Evolutionary conservation across 108 stramenopile species (phyloP), one percentile per base, ranked within the genome.

Genomic region (Mediolabrus comicus): DNA sequence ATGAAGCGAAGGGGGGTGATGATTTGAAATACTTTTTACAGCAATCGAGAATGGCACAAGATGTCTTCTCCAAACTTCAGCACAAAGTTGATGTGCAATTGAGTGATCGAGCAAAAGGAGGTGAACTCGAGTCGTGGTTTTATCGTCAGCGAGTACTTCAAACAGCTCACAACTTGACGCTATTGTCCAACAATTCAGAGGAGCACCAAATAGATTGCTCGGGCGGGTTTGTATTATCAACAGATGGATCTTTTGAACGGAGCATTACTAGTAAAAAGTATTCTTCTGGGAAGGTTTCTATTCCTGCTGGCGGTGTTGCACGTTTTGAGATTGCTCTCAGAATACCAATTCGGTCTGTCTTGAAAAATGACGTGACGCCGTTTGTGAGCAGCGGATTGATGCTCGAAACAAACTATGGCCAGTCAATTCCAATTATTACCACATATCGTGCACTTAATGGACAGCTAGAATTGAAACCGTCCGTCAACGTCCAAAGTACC

Each of bases 291-390:
- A 73, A 38, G n/a, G 62, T 87, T 36, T 62, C 56, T 53, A 81
- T 94, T 24, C 90, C 92, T 35, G 87, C 92, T 12, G 88, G 88
- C 10, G 88, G 83, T 17, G 67, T 69, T 30, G 87, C 80, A 32
- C 76, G 88, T 27, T 91, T 91, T 43, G 81, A 80, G 24, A 73
- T 94, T 5, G 51, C 60, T 11, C 33, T 91, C 2, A 76, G 75
- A 39, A 75, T 87, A 33, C 90, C 86, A n/a, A 24, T 63, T 17
- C 46, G 46, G 22, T 36, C 22, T 24, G 59, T 59, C 10, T 61
- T 80, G 63, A 75, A 77, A 33, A 71, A 77, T 39, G 89, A 92
- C 53, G 70, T 92, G 14, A 88, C 82, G 27, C 77, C 85, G 34
- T 77, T 92, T 60, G 59, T 92, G 4, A 52, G 77, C 33, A 88